Base-by-base conservation (phyloP, 805 yeast species). In the Metschnikowia anglica region DNA sequence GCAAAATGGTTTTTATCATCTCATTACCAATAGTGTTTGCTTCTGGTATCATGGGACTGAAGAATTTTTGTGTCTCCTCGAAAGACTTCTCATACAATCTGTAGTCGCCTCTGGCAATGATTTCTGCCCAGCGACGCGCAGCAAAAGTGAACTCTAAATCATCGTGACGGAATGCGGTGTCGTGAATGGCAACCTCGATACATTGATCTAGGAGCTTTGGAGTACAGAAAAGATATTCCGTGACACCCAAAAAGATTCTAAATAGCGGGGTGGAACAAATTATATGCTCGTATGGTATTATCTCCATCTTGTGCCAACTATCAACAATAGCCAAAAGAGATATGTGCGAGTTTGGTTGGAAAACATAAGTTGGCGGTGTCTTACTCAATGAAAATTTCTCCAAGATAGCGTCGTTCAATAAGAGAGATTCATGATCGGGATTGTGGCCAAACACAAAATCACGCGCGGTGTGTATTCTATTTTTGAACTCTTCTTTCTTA, bases 221-320 rank as follows among this genome's bases (percentile, higher is more conserved):
- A 0, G 89, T 79, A 56, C 95, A 81, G 61, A 91, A 93, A 24
- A 93, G 67, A 61, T 88, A 91, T 60, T 93, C 97, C 0, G 96
- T 80, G 18, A 93, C 97, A 34, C 98, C 98, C 30, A 93, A 72
- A 65, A 93, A 88, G 30, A 93, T 88, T 60, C 98, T 76, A 60
- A 91, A 93, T 23, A 72, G 60, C 10, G 99, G 99, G 0, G 99
- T 93, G 1, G 97, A 87, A 60, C 98, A 91, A 46, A 91, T 90
- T 66, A 91, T 90, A 64, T 93, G 99, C 61, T 91, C 97, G 59
- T 93, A 91, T 4, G 99, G 99, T 26, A 85, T 83, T 31, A 93
- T 88, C 1, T 84, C 85, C 32, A 88, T 66, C 49, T 81, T 82
- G 56, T 76, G 79, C 99, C 99, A 93, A 58, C 93, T 83, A 63